Base-by-base conservation (phyloP, 2,329 filamentous ascomycete genomes). In the Penicillium sp. region DNA sequence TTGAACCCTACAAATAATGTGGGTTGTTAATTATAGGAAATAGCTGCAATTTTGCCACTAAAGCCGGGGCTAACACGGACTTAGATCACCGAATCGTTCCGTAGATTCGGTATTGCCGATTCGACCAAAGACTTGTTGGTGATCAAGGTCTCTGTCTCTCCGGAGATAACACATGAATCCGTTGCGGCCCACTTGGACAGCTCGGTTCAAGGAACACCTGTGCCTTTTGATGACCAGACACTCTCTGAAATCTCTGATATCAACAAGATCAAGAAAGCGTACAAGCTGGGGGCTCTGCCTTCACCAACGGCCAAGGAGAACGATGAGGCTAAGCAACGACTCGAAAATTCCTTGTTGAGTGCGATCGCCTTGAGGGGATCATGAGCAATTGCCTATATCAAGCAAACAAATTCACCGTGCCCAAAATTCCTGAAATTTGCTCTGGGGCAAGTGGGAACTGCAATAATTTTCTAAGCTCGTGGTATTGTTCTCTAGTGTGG, bases 41-140 rank as follows among this genome's bases (percentile, higher is more conserved):
- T 50, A 45, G 59, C 10, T 43, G 59, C 48, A 63, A 39, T 7
- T 61, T 46, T 46, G 4, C 49, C 40, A 51, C n/a, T 34, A 29
- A 43, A 23, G n/a, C 50, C 33, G 13, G 45, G 46, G 34, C 67
- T 69, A 60, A 71, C 53, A 51, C 38, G 38, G 21, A 23, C 50
- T 33, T 65, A 95, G 91, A 97, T 99, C 69, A 85, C 91, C 50
- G 92, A 97, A 66, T 88, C 92, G 0, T 97, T 97, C 75, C 88
- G 91, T 33, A 87, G 88, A 53, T 96, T 94, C 69, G 94, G 94
- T 47, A 87, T 97, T 57, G 80, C 84, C 0, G 84, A 90, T 13
- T 77, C 80, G 11, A 94, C 89, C 2, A 87, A 82, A 44, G 76
- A 87, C 64, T 75, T 99, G n/a, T 78, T 97, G 3, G 86, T 90